A percentile compares a stretch with the other conserved stretches of the same genome.
Conservation (phyloP, 345 rosid genomes). For the Balakata baccata region DNA sequence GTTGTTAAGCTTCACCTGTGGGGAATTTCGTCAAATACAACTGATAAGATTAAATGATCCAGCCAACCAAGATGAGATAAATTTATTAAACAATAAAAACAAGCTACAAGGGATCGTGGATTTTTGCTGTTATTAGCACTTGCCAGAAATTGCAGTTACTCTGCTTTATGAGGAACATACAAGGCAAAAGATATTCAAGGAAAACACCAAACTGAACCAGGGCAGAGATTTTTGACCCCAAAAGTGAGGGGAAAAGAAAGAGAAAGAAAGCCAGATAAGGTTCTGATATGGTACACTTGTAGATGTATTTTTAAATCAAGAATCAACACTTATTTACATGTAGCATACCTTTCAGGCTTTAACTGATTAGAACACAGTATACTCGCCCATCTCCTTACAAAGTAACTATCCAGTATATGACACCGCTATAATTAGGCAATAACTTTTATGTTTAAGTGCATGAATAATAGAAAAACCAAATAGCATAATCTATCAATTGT, state of each 20-base stretch:
- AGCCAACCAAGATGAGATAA: too few relatives aligned
- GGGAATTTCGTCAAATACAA: slow-evolving; percentile 6
- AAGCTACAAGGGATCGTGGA: not conserved
- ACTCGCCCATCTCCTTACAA: not conserved
- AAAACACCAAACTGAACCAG: not conserved
- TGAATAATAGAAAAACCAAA: too few relatives aligned
- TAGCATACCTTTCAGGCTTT: slow-evolving; percentile 1
- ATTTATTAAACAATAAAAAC: not conserved
- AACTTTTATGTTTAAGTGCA: not conserved
- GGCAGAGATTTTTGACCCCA: not conserved
- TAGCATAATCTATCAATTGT: too few relatives aligned
- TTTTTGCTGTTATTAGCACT: not conserved
- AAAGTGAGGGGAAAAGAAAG: too few relatives aligned
- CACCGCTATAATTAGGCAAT: not conserved
- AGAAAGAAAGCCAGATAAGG: too few relatives aligned
- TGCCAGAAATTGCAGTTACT: not conserved
- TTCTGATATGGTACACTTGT: not conserved
- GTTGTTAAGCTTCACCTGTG: slow-evolving; percentile 75
- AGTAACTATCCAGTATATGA: not conserved
- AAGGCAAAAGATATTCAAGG: not conserved
- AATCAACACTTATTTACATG: not conserved
- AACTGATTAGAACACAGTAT: not conserved
- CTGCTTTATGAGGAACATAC: not conserved
- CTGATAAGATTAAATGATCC: not conserved
- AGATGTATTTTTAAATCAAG: not conserved